Conservation (phyloP, 805 yeast genomes). For the Nakazawaea ambrosiae region DNA sequence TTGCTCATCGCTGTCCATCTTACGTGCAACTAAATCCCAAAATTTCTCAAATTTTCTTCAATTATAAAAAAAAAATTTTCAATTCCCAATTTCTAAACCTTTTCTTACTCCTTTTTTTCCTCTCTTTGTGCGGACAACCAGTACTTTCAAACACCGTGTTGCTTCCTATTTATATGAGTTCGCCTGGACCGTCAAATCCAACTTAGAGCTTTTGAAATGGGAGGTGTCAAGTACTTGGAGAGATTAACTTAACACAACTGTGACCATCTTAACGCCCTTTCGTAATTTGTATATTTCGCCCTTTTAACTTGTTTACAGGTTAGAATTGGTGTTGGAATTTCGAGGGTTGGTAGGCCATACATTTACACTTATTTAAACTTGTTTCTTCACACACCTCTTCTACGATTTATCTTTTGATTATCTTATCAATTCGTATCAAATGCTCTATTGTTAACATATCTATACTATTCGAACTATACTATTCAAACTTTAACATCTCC, state of each 20-base stretch:
- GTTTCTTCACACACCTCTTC: too few species aligned
- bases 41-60: too few species aligned
- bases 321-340: slow-evolving; percentile 26
- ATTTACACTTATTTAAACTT: too few species aligned
- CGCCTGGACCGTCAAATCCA: slow-evolving; percentile 12
- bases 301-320: slow-evolving; percentile 30
- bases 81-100: too few species aligned
- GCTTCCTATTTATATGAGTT: slow-evolving; percentile 34
- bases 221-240: slow-evolving; percentile 71
- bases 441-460: background rate
- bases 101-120: too few species aligned
- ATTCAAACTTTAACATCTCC: too few species aligned
- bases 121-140: slow-evolving; percentile 67
- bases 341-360: slow-evolving; percentile 72
- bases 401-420: too few species aligned
- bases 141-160: slow-evolving; percentile 62
- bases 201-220: slow-evolving; percentile 17
- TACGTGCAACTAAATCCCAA: too few species aligned
- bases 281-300: slow-evolving; percentile 27
- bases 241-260: slow-evolving; percentile 36
- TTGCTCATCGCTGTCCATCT: too few species aligned
- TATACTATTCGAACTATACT: background rate
- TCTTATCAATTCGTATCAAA: too few species aligned
- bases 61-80: slow-evolving; percentile 10
- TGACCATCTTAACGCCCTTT: slow-evolving; percentile 69